These are phyloP conservation scores for Pythium rhizo-oryzae DNA, from an alignment of 352 stramenopile species.

Conservation along the genomic window DNA sequence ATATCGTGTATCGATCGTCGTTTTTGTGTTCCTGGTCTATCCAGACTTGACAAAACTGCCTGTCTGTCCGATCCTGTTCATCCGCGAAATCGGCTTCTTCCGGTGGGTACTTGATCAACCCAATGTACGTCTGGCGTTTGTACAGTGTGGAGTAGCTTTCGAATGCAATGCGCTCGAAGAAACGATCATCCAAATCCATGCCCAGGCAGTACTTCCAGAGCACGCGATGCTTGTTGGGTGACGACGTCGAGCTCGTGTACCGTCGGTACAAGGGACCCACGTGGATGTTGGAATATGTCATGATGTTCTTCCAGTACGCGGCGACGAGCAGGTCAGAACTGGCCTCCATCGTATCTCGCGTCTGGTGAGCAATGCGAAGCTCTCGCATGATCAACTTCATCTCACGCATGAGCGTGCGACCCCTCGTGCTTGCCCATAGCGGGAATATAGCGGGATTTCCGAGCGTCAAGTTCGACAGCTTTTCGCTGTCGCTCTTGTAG, in stretches of 20 bases:
- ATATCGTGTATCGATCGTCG: constrained; percentile 2
- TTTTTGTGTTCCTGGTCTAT: constrained; percentile 5
- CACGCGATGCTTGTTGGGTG: background rate
- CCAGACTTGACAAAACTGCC: constrained; percentile 13
- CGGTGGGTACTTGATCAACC: constrained; percentile 11
- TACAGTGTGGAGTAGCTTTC: constrained; percentile 1
- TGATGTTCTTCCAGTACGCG: too few species aligned
- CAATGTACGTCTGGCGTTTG: background rate
- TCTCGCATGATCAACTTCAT: background rate
- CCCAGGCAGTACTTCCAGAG: constrained; percentile 7
- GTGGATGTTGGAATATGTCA: too few species aligned
- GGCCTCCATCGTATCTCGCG: too few species aligned
- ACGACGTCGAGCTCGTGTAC: background rate
- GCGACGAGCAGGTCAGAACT: too few species aligned
- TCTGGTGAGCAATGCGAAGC: too few species aligned
- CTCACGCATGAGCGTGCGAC: background rate
- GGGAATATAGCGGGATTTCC: background rate
- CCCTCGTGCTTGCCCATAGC: background rate
- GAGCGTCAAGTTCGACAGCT: background rate
- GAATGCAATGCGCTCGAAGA: constrained; percentile 13
- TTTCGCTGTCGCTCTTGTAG: background rate
- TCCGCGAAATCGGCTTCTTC: background rate
- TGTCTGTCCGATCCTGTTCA: background rate
- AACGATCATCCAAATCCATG: background rate
- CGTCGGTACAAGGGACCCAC: background rate